phyloP scores from a whole-genome alignment of 768 basidiomycete species.

The Lactifluus echinatus region DNA sequence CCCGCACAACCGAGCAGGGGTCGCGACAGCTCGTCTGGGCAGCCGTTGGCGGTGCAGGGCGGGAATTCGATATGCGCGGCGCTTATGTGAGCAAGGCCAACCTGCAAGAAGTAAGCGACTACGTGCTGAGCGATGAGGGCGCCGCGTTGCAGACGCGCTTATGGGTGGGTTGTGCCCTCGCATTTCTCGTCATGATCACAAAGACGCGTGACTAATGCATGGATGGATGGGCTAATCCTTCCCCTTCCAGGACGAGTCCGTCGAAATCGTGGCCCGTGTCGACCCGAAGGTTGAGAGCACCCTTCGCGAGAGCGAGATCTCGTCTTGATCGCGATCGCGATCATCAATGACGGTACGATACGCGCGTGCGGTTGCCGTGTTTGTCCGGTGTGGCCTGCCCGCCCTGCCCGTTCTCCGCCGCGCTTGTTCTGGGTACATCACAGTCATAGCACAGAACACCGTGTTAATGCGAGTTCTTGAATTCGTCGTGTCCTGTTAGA shows the following conservation, averaged over 20 bases:
- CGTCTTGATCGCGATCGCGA: not conserved
- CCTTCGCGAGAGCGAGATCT: not conserved
- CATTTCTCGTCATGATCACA: too few relatives aligned
- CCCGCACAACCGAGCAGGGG: constrained; percentile 9
- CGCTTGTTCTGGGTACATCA: too few relatives aligned
- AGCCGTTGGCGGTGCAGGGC: constrained; percentile 7
- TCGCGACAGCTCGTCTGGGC: constrained; percentile 16
- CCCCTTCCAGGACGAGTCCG: constrained; percentile 9
- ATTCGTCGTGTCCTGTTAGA: too few relatives aligned
- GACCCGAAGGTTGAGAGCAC: constrained; percentile 2
- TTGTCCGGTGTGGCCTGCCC: too few relatives aligned
- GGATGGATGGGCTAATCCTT: too few relatives aligned
- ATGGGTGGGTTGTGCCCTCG: constrained; percentile 11
- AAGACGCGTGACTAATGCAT: too few relatives aligned
- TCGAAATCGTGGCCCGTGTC: constrained; percentile 5
- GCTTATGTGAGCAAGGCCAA: not conserved
- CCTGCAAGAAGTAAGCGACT: constrained; percentile 11
- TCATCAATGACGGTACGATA: too few relatives aligned
- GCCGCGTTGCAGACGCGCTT: not conserved
- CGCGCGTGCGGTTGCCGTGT: not conserved
- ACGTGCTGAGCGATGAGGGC: constrained; percentile 13
- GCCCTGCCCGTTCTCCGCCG: too few relatives aligned
- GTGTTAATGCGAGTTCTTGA: too few relatives aligned
- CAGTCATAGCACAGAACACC: too few relatives aligned
- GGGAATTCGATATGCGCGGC: constrained; percentile 7